These are phyloP conservation scores for Nelumbo lutea DNA, from an alignment of 164 flowering plant genomes.

Conservation along the genomic window DNA sequence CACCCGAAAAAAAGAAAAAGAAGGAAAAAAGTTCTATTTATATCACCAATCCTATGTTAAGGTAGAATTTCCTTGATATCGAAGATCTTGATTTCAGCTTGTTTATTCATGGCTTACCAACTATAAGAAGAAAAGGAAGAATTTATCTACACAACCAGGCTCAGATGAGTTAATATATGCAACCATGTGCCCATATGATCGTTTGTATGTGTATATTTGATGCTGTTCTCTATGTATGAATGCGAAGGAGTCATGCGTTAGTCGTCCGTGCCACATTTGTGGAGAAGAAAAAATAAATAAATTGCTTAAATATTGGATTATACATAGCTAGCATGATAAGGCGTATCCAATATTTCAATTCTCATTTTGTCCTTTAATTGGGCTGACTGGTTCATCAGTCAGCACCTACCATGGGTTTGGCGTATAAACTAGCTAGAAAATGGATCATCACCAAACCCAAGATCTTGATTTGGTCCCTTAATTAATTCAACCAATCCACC, in stretches of 20 bases:
- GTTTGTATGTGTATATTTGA: neutral
- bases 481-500: too few species aligned
- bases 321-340: too few species aligned
- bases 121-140: neutral
- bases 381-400: too few species aligned
- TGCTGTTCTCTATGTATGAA: neutral
- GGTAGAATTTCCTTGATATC: neutral
- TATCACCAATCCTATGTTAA: neutral
- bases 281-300: neutral
- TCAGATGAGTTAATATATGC: neutral
- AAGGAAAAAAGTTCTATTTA: neutral
- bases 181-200: neutral
- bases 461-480: too few species aligned
- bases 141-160: neutral
- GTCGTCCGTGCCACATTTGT: neutral
- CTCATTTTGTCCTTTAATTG: too few species aligned
- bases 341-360: too few species aligned
- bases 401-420: too few species aligned
- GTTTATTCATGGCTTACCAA: neutral
- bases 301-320: too few species aligned
- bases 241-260: neutral
- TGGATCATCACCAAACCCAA: too few species aligned
- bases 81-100: conserved; percentile 1
- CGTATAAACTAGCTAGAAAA: too few species aligned
- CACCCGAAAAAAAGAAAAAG: neutral